Evolutionary conservation across 352 stramenopile genomes (phyloP).

Genomic region (Phytophthora citrophthora): DNA sequence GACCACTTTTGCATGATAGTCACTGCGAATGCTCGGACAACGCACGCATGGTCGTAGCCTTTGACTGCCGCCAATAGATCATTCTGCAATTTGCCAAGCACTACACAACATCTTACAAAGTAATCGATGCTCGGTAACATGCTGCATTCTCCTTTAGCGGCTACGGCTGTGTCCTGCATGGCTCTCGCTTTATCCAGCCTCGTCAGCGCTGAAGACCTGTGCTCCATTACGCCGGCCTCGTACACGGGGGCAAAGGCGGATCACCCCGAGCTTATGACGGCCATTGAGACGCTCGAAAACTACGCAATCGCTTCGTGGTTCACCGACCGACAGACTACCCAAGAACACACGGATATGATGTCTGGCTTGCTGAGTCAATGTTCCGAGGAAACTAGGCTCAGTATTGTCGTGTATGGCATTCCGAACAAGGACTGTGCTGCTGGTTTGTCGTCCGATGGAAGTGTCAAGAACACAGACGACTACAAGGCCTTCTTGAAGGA

Average conservation of each 20-base stretch:
- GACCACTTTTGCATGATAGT: conserved; percentile 8
- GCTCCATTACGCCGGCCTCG: conserved; percentile 33
- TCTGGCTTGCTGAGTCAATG: conserved; percentile 40
- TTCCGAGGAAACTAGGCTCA: conserved; percentile 40
- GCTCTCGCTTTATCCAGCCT: conserved; percentile 14
- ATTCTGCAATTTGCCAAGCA: conserved; percentile 28
- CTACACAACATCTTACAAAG: conserved; percentile 6
- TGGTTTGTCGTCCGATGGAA: conserved; percentile 45
- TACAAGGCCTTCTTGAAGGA: conserved; percentile 58
- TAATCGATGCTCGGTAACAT: conserved; percentile 17
- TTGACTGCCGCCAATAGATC: conserved; percentile 4
- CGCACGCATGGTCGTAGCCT: conserved; percentile 1
- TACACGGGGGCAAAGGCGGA: conserved; percentile 40
- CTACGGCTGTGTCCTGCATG: conserved; percentile 23
- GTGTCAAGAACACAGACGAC: conserved; percentile 42
- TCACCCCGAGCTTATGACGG: conserved; percentile 39
- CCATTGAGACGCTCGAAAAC: conserved; percentile 42
- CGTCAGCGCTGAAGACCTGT: conserved; percentile 31
- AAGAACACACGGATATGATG: conserved; percentile 29
- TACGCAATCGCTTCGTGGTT: conserved; percentile 60
- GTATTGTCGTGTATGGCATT: conserved; percentile 73
- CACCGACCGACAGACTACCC: conserved; percentile 44
- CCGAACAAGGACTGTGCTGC: conserved; percentile 78
- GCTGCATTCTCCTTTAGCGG: conserved; percentile 14
- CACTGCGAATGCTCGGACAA: conserved; percentile 15